Base-by-base conservation (phyloP, 2,329 filamentous ascomycete species). In the Phialocephala sp. region DNA sequence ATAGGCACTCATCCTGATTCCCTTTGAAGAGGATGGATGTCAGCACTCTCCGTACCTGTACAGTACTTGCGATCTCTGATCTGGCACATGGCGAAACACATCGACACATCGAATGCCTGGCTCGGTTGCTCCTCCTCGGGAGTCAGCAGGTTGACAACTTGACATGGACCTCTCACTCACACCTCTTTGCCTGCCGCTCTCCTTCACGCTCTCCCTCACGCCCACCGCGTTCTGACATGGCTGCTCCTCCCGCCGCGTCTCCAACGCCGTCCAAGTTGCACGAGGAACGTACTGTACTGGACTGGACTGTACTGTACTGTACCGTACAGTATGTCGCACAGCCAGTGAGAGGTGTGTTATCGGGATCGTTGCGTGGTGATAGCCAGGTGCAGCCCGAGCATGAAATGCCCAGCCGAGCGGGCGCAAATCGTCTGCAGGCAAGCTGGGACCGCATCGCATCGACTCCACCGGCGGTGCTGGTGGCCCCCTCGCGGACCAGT, bases 31-130 rank as follows among this genome's bases (percentile, higher is more conserved):
- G 15, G 37, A 41, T 12, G 41, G 12, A 18, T n/a, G 41, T 43
- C 41, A 43, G 41, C 41, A 43, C 41, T 43, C 41, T 43, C 12
- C 41, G 41, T 43, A 43, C 41, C 41, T 43, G 41, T 43, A n/a
- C 12, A n/a, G 41, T 18, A 43, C 12, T 6, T n/a, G 5, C 41
- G 41, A 43, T 43, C 41, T 43, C 41, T 41, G 9, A 41, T 41
- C 37, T 3, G 11, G 37, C 37, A 41, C 11, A 2, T 8, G 3
- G 15, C 15, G 27, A 41, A 41, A 18, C 37, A 4, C 3, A 41
- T 41, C 37, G 27, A 18, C 37, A 4, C 3, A 41, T 41, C 37
- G 27, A 32, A 32, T 41, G 37, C 37, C 15, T 41, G 37, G 37
- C 3, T 41, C 37, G 37, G 37, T 11, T 41, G 15, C 3, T 18